Evolutionary conservation across 2,329 filamentous ascomycete species (phyloP), one percentile per base, ranked within the genome.

Genomic region (Aspergillus sp.): DNA sequence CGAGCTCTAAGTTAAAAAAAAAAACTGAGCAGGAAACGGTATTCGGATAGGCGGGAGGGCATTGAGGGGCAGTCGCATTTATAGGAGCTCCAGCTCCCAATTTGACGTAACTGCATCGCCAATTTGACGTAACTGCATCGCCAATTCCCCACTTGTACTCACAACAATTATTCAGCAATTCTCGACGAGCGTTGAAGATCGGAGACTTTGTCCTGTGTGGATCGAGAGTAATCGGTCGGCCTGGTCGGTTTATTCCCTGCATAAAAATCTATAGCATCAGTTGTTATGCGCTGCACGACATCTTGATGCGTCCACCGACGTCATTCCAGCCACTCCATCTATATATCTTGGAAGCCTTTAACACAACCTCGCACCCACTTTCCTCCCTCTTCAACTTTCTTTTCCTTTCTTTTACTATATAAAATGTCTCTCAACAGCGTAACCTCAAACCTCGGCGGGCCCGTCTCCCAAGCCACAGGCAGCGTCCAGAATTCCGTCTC

Each of bases 361-460:
- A 36, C 4, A n/a, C 12, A 5, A 4, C 7, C 34, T 36, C 34
- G 15, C 12, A 13, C 13, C 34, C 5, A 36, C 13, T 36, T 36
- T 36, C 34, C 34, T 11, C 9, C 26, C 11, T 9, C 26, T 9
- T 30, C 26, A 3, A 30, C 8, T 9, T 30, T 30, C 9, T 4
- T 9, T 30, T 30, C 26, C 26, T 11, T 24, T 6, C 0, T 24
- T 24, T 30, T 30, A 30, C 26, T 11, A 30, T 30, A 6, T 11
- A 44, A 44, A 36, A 53, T 53, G 49, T 53, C 49, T 6, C 39
- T 53, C 39, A 53, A 53, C 49, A 53, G 39, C 5, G 41, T 53
- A 30, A 44, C 41, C 30, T 53, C 49, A 7, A 41, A 32, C 42
- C 50, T 53, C 24, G 54, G 48, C 41, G 39, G 20, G 36, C 38